phyloP scores from a whole-genome alignment of 2,329 filamentous ascomycete species.

The Grosmannia clavigera region DNA sequence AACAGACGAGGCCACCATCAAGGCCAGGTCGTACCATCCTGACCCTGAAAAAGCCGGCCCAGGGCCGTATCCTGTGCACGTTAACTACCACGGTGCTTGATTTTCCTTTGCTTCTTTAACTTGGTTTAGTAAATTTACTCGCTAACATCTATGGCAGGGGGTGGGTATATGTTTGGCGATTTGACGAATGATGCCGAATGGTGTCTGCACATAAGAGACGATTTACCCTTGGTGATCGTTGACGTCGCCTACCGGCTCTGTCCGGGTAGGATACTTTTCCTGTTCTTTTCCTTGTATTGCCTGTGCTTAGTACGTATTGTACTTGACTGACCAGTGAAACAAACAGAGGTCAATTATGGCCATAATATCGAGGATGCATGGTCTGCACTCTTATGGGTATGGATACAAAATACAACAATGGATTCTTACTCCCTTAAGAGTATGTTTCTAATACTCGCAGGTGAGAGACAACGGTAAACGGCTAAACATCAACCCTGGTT shows the following conservation, averaged over 20 bases:
- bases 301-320: not conserved
- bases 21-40: not conserved
- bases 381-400: slow-evolving; percentile 24
- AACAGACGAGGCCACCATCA: not conserved
- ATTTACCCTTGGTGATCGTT: slow-evolving; percentile 24
- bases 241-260: slow-evolving; percentile 29
- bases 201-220: slow-evolving; percentile 22
- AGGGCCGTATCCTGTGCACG: slow-evolving; percentile 8
- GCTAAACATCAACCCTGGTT: slow-evolving; percentile 20
- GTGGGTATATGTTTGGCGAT: slow-evolving; percentile 25
- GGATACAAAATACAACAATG: not conserved
- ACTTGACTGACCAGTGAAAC: too few species aligned
- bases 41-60: slow-evolving; percentile 3
- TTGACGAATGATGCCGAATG: slow-evolving; percentile 20
- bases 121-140: not conserved
- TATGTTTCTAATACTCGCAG: slow-evolving; percentile 8
- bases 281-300: not conserved
- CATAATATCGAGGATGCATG: slow-evolving; percentile 25
- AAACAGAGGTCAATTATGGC: slow-evolving; percentile 1
- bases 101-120: too few species aligned
- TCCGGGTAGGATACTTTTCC: slow-evolving; percentile 16
- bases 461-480: slow-evolving; percentile 14
- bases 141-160: slow-evolving; percentile 5
- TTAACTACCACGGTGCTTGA: slow-evolving; percentile 14
- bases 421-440: not conserved